Base-by-base conservation (phyloP, 345 rosid species). In the Barbarea vulgaris region DNA sequence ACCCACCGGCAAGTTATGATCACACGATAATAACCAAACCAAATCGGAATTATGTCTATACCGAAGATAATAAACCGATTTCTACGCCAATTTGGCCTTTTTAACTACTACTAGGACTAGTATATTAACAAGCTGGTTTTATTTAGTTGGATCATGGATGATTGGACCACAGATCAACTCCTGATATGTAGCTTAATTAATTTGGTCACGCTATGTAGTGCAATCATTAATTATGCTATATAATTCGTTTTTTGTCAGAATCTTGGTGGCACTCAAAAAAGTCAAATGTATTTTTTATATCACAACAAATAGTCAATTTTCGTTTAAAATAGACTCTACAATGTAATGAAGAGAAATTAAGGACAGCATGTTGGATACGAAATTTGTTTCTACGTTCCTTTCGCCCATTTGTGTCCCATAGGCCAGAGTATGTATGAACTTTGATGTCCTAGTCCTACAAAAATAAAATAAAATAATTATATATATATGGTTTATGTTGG, bases 201-300 rank as follows among this genome's bases (percentile, higher is more conserved):
- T 68, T 17, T 68, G 62, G 28, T 52, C 74, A 75, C 68, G 79
- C 68, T 69, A 60, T 41, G 47, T 59, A 15, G 19, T 27, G 25
- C 31, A 42, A 68, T 76, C 18, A 60, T 62, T 76, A 58, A 50
- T 50, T 67, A 75, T 58, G 79, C 10, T 75, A 21, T 75, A 18
- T 76, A 76, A 76, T 61, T 76, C 56, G 51, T 42, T 33, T 42
- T 33, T 48, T 69, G 64, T 76, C 80, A 69, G 69, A 52, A 63
- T 69, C 27, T 68, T 52, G 69, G 79, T 60, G 79, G 36, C 74
- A 76, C 63, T 31, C 0, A 41, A 28, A 28, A 19, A 67, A 67
- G 68, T 75, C 74, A 75, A 74, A 58, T 50, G 61, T 59, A 7
- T 58, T 50, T 41, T 19, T 62, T 19, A 5, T 52, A 52, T 19